Percentiles rank a stretch among this genome's conserved stretches.
These are phyloP conservation scores for Annulohypoxylon nitens DNA, from an alignment of 495 filamentous ascomycete species.

Conservation along the genomic window DNA sequence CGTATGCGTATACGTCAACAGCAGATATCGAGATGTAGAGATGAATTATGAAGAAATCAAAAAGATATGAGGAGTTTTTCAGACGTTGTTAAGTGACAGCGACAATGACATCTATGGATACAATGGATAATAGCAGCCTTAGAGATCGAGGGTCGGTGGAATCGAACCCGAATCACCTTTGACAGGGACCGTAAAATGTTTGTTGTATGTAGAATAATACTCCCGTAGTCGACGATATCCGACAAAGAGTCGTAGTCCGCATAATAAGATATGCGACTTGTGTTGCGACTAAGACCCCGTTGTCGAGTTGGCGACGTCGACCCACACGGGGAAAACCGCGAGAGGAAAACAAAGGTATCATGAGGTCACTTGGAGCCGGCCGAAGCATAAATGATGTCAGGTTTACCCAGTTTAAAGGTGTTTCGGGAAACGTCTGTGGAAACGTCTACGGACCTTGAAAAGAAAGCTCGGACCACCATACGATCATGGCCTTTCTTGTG, in stretches of 20 bases:
- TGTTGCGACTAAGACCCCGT: neutral
- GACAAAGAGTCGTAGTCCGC: slow-evolving; percentile 8
- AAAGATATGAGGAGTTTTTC: neutral
- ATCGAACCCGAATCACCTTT: slow-evolving; percentile 21
- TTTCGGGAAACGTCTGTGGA: slow-evolving; percentile 47
- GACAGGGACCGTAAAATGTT: neutral
- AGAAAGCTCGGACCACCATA: slow-evolving; percentile 24
- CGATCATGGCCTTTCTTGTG: slow-evolving; percentile 29
- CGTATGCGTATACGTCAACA: slow-evolving; percentile 20
- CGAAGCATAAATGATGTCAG: slow-evolving; percentile 44
- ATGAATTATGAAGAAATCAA: slow-evolving; percentile 5
- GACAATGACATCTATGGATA: neutral
- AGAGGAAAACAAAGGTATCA: slow-evolving; percentile 31
- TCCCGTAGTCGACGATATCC: slow-evolving; percentile 5
- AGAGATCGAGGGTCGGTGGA: neutral
- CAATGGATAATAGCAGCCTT: too few species aligned
- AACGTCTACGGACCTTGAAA: slow-evolving; percentile 37
- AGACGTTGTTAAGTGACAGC: neutral
- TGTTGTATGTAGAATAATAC: too few species aligned
- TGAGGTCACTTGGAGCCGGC: slow-evolving; percentile 47
- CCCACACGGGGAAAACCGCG: slow-evolving; percentile 8
- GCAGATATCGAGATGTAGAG: neutral
- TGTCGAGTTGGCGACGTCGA: slow-evolving; percentile 18
- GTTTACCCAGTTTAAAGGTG: slow-evolving; percentile 21
- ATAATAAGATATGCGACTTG: neutral